A percentile compares a stretch with the other conserved stretches of the same genome.
Evolutionary conservation across 2,329 filamentous ascomycete species (phyloP).

Genomic region (Cryphonectria naterciae): DNA sequence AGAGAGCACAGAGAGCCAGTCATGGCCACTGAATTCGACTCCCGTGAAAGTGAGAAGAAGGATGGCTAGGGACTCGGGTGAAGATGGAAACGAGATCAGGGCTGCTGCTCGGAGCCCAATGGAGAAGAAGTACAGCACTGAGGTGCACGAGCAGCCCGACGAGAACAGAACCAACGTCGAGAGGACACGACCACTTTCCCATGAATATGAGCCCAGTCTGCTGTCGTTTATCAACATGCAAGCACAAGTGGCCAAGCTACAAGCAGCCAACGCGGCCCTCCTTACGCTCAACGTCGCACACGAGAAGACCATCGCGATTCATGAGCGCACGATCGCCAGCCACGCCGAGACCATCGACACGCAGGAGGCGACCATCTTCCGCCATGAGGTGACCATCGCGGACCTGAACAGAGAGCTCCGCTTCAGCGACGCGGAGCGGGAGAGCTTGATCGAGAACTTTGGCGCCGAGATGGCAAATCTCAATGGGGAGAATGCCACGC

Average conservation of each 20-base stretch:
- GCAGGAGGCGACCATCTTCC: neutral
- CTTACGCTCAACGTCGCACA: conserved; percentile 9
- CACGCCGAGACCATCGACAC: conserved; percentile 14
- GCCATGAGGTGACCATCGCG: conserved; percentile 14
- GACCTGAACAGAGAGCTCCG: conserved; percentile 16
- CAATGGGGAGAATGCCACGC: neutral
- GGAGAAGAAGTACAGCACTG: neutral
- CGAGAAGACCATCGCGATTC: conserved; percentile 5
- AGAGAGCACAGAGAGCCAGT: neutral
- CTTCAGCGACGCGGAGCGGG: conserved; percentile 18
- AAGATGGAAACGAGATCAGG: neutral
- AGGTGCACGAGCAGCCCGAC: neutral
- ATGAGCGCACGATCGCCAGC: conserved; percentile 14
- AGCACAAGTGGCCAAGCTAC: conserved; percentile 6
- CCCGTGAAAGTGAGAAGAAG: neutral
- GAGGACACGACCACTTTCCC: neutral
- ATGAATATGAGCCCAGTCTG: neutral
- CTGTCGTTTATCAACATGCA: neutral
- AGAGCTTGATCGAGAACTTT: conserved; percentile 12
- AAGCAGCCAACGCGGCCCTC: conserved; percentile 14
- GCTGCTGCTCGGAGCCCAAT: too few relatives aligned
- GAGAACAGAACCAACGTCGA: neutral
- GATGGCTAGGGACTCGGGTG: neutral
- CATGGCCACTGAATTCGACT: conserved; percentile 3
- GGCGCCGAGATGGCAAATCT: conserved; percentile 15